A percentile compares a stretch with the other conserved stretches of the same genome.
phyloP scores from a whole-genome alignment of 2,329 filamentous ascomycete species.

The Gnomoniopsis smithogilvyi region DNA sequence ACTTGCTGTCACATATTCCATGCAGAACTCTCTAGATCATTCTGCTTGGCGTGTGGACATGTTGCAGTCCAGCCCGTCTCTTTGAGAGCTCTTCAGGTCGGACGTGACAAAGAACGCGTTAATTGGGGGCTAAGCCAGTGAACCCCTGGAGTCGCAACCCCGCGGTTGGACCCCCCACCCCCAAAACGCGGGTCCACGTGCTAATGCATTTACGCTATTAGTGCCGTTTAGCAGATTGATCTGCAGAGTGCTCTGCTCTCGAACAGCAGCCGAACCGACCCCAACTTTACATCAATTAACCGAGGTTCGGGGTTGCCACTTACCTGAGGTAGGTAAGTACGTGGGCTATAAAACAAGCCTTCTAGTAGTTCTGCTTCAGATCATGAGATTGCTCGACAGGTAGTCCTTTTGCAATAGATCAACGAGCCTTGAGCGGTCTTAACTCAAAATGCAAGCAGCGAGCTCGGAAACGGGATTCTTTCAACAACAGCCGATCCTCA shows the following conservation, averaged over 20 bases:
- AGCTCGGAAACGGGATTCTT: constrained; percentile 52
- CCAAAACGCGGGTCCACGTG: background rate
- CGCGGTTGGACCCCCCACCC: background rate
- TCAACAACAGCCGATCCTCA: constrained; percentile 47
- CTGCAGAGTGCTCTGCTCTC: background rate
- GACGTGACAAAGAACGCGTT: background rate
- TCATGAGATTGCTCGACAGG: too few species aligned
- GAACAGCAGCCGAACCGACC: too few species aligned
- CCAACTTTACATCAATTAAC: too few species aligned
- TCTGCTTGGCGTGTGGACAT: background rate
- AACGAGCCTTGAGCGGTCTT: background rate
- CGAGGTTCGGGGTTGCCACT: too few species aligned
- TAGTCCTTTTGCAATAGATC: too few species aligned
- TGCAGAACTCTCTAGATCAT: background rate
- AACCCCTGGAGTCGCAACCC: background rate
- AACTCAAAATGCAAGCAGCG: constrained; percentile 38
- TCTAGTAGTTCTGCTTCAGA: too few species aligned
- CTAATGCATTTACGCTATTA: background rate
- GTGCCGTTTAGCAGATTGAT: background rate
- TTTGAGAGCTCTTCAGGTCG: too few species aligned
- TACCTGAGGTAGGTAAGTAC: too few species aligned
- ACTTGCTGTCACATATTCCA: background rate
- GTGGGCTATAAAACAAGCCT: too few species aligned
- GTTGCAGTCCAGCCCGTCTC: background rate
- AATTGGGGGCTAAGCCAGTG: background rate